Evolutionary conservation across 495 filamentous ascomycete genomes (phyloP).

Genomic region (Lasiosphaeriaceae sp.): DNA sequence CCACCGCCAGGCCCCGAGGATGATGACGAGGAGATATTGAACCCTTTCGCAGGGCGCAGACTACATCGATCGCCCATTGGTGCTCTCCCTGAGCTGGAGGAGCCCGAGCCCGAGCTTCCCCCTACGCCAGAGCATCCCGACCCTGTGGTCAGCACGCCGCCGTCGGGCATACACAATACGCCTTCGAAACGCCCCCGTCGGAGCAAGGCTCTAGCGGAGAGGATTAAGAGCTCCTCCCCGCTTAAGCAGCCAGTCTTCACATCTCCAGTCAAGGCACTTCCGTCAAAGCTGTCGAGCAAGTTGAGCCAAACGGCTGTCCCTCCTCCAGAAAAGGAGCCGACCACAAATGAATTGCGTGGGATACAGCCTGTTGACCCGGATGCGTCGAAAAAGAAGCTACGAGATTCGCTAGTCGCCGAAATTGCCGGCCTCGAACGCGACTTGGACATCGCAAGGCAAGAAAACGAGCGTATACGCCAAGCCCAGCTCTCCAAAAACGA

Average conservation of each 20-base stretch:
- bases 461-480: slow-evolving; percentile 39
- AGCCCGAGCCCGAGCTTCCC: slow-evolving; percentile 63
- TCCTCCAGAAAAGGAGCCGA: background rate
- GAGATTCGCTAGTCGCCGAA: slow-evolving; percentile 35
- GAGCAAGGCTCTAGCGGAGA: slow-evolving; percentile 35
- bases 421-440: slow-evolving; percentile 36
- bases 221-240: slow-evolving; percentile 40
- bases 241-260: slow-evolving; percentile 35
- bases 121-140: slow-evolving; percentile 63
- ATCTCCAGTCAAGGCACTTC: slow-evolving; percentile 2
- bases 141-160: slow-evolving; percentile 48
- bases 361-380: slow-evolving; percentile 34
- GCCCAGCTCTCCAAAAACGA: slow-evolving; percentile 18
- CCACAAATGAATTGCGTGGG: slow-evolving; percentile 25
- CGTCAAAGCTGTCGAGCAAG: background rate
- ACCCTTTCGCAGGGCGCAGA: slow-evolving; percentile 36
- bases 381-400: slow-evolving; percentile 34
- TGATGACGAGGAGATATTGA: slow-evolving; percentile 42
- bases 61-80: slow-evolving; percentile 35
- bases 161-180: slow-evolving; percentile 51
- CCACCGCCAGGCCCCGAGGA: slow-evolving; percentile 37
- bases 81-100: slow-evolving; percentile 28
- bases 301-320: background rate
- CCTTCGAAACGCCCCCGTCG: slow-evolving; percentile 43
- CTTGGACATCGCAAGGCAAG: slow-evolving; percentile 27